Evolutionary conservation across 768 basidiomycete genomes (phyloP).

Genomic region (Tubosaeta sp.): DNA sequence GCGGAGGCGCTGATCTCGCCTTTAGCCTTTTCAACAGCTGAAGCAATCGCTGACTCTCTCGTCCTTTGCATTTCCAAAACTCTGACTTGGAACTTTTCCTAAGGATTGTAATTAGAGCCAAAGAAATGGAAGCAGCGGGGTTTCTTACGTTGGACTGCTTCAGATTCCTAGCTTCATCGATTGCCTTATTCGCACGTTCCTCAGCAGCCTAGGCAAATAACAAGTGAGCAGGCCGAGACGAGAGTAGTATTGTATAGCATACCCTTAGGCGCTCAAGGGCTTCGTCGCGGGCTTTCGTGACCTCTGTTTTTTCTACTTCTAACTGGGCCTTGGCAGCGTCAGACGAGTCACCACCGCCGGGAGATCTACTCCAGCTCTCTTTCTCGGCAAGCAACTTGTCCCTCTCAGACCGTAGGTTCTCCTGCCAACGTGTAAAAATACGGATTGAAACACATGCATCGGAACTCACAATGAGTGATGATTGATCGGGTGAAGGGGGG

Average conservation of each 20-base stretch:
- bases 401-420: slow-evolving; percentile 51
- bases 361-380: slow-evolving; percentile 32
- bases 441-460: background rate
- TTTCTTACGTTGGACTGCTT: slow-evolving; percentile 30
- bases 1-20: slow-evolving; percentile 35
- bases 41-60: slow-evolving; percentile 49
- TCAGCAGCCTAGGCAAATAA: slow-evolving; percentile 32
- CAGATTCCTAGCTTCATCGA: slow-evolving; percentile 40
- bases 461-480: slow-evolving; percentile 31
- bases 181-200: slow-evolving; percentile 42
- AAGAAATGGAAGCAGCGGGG: background rate
- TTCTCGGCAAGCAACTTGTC: slow-evolving; percentile 63
- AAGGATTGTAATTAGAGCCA: slow-evolving; percentile 8
- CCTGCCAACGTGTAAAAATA: slow-evolving; percentile 32
- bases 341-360: slow-evolving; percentile 17
- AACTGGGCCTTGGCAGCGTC: slow-evolving; percentile 38
- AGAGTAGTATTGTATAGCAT: slow-evolving; percentile 1
- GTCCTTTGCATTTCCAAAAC: slow-evolving; percentile 50
- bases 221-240: background rate
- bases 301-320: slow-evolving; percentile 58
- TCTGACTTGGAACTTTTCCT: slow-evolving; percentile 63
- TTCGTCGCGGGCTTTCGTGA: slow-evolving; percentile 57
- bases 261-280: slow-evolving; percentile 59
- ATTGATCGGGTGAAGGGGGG: slow-evolving; percentile 19
- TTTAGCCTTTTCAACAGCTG: slow-evolving; percentile 55